Evolutionary conservation across 495 filamentous ascomycete species (phyloP), one percentile per base, ranked within the genome.

Genomic region (Podospora conica): DNA sequence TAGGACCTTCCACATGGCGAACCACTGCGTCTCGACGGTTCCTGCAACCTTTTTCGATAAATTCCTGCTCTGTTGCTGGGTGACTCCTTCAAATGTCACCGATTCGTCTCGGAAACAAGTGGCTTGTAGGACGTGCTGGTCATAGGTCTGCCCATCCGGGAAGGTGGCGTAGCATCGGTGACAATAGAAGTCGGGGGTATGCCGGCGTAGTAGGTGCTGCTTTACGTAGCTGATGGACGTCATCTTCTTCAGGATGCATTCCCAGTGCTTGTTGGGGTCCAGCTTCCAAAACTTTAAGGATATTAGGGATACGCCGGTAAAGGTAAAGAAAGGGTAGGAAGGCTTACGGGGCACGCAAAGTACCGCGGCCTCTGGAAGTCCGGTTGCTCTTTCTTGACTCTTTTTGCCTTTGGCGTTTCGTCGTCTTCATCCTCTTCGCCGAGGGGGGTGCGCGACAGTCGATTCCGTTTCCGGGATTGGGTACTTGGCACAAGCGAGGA

Each of bases 231-330:
- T 53, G 7, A 69, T 55, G 12, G 65, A 55, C 1, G 60, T 68
- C 0, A 70, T 57, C 28, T 31, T 70, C 53, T 59, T 65, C 20
- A 61, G 55, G 54, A 69, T 69, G 22, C 71, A 73, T 10, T 48
- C 28, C 28, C 63, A 55, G 33, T 73, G 66, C 23, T 63, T 66
- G 2, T 4, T 22, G 1, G 71, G 55, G 48, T 69, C 65, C 0
- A 64, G 60, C 23, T 73, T 73, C 55, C 64, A 68, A 60, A 73
- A 73, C 1, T n/a, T n/a, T n/a, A n/a, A n/a, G n/a, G n/a, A n/a
- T n/a, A n/a, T n/a, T n/a, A n/a, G n/a, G n/a, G n/a, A n/a, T n/a
- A n/a, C n/a, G n/a, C n/a, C n/a, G n/a, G n/a, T n/a, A n/a, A n/a
- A n/a, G n/a, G n/a, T n/a, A n/a, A n/a, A n/a, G n/a, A n/a, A n/a